Evolutionary conservation across 371 early-diverging fungal species (phyloP).

Genomic region (Mycotypha africana): DNA sequence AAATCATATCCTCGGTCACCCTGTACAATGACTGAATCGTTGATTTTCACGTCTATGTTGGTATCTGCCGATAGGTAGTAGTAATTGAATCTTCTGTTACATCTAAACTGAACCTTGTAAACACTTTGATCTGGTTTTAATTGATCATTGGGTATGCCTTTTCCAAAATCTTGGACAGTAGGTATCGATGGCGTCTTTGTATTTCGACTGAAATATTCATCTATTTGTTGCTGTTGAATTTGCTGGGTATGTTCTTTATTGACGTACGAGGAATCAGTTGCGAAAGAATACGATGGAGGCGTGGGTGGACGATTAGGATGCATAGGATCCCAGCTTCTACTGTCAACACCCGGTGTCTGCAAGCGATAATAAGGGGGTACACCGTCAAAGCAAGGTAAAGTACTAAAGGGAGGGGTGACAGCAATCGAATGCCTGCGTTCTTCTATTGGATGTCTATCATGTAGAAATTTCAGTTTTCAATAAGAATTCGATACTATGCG

Average conservation of each 20-base stretch:
- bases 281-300: no score
- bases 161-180: conserved; percentile 20
- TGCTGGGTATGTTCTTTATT: background rate
- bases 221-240: conserved; percentile 7
- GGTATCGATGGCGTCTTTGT: background rate
- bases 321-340: no score
- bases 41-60: background rate
- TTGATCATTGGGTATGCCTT: conserved; percentile 37
- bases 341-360: background rate
- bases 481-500: no score
- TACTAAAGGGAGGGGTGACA: background rate
- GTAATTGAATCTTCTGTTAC: conserved; percentile 69
- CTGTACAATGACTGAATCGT: conserved; percentile 88
- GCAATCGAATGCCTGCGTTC: conserved; percentile 11
- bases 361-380: background rate
- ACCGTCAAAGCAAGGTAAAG: no score
- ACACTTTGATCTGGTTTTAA: conserved; percentile 37
- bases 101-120: conserved; percentile 84
- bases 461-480: no score
- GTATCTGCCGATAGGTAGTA: conserved; percentile 55
- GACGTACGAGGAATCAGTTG: no score
- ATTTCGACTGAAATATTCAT: conserved; percentile 10
- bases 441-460: no score
- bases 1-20: conserved; percentile 96
- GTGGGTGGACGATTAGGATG: no score